phyloP scores from a whole-genome alignment of 169 alveolate species.

The Neospora caninum region DNA sequence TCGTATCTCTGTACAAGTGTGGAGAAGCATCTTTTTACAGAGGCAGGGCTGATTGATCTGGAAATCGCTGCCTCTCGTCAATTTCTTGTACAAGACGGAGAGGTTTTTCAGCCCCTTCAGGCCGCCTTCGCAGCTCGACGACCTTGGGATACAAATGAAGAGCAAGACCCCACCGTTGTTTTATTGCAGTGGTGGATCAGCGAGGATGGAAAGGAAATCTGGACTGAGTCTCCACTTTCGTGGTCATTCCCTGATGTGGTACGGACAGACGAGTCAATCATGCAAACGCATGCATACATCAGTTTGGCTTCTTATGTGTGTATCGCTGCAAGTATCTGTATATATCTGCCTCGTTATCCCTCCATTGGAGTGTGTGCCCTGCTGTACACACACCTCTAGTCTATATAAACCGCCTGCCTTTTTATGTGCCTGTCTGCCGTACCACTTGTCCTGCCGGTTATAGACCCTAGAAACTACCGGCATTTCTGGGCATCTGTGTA shows the following conservation, averaged over 20 bases:
- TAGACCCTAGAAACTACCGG: too few relatives aligned
- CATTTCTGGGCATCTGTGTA: too few relatives aligned
- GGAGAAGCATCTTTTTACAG: not conserved
- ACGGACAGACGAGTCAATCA: not conserved
- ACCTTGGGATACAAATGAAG: not conserved
- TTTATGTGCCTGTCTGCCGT: too few relatives aligned
- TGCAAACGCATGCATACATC: too few relatives aligned
- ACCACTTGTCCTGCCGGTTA: too few relatives aligned
- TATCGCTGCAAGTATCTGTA: too few relatives aligned
- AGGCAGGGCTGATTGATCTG: not conserved
- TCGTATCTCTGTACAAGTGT: not conserved
- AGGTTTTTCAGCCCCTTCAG: not conserved
- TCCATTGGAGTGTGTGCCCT: too few relatives aligned
- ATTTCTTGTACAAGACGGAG: not conserved
- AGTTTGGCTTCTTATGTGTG: too few relatives aligned
- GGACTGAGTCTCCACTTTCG: not conserved
- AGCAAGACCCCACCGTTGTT: conserved; percentile 42
- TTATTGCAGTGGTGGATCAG: not conserved
- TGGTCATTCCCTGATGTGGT: conserved; percentile 8
- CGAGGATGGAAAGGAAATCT: conserved; percentile 13
- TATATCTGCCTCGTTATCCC: too few relatives aligned
- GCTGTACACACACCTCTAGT: too few relatives aligned
- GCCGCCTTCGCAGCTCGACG: conserved; percentile 28
- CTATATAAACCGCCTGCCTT: too few relatives aligned
- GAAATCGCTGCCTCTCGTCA: not conserved